Conservation (phyloP, 2,329 filamentous ascomycete species). For the Fusarium redolens region DNA sequence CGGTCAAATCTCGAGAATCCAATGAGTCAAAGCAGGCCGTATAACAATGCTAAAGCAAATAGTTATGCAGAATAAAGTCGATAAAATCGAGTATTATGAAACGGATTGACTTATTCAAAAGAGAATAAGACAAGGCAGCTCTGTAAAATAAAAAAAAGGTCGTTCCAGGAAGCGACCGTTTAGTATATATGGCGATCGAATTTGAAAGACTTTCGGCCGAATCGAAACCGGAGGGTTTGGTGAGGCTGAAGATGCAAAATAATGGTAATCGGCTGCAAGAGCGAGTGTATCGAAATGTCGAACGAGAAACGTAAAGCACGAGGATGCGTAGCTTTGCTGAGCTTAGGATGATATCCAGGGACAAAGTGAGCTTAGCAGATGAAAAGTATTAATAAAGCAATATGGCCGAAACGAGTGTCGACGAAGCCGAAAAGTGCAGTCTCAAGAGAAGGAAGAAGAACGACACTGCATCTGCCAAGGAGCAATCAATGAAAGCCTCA, state of each 20-base stretch:
- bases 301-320: constrained; percentile 46
- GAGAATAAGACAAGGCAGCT: constrained; percentile 24
- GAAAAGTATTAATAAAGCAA: constrained; percentile 49
- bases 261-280: constrained; percentile 35
- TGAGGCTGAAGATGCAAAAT: constrained; percentile 37
- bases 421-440: constrained; percentile 44
- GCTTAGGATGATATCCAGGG: constrained; percentile 31
- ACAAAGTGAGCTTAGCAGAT: constrained; percentile 37
- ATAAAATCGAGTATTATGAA: constrained; percentile 40
- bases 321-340: constrained; percentile 25
- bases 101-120: constrained; percentile 37
- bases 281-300: constrained; percentile 44
- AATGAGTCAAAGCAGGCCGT: constrained; percentile 14
- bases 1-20: constrained; percentile 15
- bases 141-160: constrained; percentile 33
- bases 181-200: constrained; percentile 45
- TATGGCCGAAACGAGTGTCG: constrained; percentile 50
- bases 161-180: constrained; percentile 43
- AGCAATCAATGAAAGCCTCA: constrained; percentile 41
- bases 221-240: constrained; percentile 34
- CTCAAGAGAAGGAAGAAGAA: constrained; percentile 45
- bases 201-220: constrained; percentile 40
- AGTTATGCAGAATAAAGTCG: constrained; percentile 40
- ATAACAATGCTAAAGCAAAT: constrained; percentile 35
- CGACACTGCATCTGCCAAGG: constrained; percentile 47